Base-by-base conservation (phyloP, 1,284 basidiomycete genomes). In the Cryptococcus hybrid region DNA sequence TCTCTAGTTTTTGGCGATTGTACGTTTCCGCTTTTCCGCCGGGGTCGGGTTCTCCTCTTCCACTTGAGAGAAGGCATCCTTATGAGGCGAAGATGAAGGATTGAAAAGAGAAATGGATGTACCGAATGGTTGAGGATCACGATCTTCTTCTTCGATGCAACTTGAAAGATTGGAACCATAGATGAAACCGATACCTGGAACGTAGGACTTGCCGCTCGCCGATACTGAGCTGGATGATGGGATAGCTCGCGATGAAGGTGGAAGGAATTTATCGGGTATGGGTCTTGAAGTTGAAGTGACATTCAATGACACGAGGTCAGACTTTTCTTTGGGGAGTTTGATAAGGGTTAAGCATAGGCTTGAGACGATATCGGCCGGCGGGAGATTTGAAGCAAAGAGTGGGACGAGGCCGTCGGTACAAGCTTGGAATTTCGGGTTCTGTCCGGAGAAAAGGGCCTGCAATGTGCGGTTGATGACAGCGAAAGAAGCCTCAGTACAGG, bases 381-480 rank as follows among this genome's bases (percentile, higher is more conserved):
- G 15, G 7, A 57, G 36, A 11, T 36, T 24, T 12, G 45, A 13
- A 3, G 54, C 45, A 56, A 76, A 76, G 15, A 75, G 57, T 2
- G 47, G 48, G 3, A 57, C 44, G 13, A 76, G 57, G 24, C 70
- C 68, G 13, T 58, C 48, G 3, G 68, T 70, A 44, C 69, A 71
- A 4, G 64, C 53, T 58, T 74, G 69, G 45, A 75, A 64, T 15
- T 66, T 59, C 2, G 71, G 60, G 47, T 69, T 65, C 7, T 54
- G 42, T 3, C 56, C 57, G 8, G 54, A 51, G 50, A 71, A 74
- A 30, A 67, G 49, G 0, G 55, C 24, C 12, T 51, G 55, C 9
- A 44, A 61, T 8, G 57, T 47, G 11, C 67, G 64, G 55, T 74
- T 74, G 57, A 70, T 66, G 5, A 71, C 62, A 9, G 56, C 56